Percentiles rank a stretch among this genome's conserved stretches.
Evolutionary conservation across 2,329 filamentous ascomycete genomes (phyloP).

Genomic region (Ophiostoma triangulosporum): DNA sequence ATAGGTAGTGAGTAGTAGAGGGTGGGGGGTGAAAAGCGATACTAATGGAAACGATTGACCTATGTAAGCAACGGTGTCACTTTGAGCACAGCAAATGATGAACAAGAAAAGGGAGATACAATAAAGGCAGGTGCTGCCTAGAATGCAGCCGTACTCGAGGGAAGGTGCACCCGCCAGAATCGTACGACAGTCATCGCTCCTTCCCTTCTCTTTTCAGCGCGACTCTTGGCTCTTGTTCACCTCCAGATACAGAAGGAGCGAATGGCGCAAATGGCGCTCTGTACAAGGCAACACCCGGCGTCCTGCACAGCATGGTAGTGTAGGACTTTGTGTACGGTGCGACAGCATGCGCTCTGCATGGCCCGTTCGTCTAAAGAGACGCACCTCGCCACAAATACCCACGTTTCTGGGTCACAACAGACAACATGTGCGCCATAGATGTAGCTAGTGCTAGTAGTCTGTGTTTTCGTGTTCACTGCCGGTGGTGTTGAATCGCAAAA

Average conservation of each 20-base stretch:
- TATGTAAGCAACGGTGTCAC: no score
- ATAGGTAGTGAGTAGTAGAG: no score
- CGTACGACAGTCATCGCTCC: background rate
- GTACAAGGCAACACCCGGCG: slow-evolving; percentile 5
- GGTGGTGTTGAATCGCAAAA: background rate
- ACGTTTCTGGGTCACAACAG: background rate
- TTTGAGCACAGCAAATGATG: no score
- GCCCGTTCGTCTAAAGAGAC: background rate
- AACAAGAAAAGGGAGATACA: background rate
- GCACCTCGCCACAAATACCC: background rate
- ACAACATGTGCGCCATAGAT: no score
- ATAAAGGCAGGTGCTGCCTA: background rate
- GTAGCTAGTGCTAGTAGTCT: background rate
- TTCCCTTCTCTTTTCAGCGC: no score
- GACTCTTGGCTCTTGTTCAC: background rate
- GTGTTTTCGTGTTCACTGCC: background rate
- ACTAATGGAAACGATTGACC: no score
- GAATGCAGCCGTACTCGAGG: background rate
- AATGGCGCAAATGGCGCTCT: background rate
- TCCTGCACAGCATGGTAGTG: slow-evolving; percentile 1
- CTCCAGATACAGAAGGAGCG: background rate
- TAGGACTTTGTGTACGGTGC: background rate
- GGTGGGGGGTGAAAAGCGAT: no score
- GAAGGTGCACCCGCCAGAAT: slow-evolving; percentile 1
- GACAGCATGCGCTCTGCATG: background rate